phyloP scores from a whole-genome alignment of 2,329 filamentous ascomycete species.

The Claviceps maximensis region DNA sequence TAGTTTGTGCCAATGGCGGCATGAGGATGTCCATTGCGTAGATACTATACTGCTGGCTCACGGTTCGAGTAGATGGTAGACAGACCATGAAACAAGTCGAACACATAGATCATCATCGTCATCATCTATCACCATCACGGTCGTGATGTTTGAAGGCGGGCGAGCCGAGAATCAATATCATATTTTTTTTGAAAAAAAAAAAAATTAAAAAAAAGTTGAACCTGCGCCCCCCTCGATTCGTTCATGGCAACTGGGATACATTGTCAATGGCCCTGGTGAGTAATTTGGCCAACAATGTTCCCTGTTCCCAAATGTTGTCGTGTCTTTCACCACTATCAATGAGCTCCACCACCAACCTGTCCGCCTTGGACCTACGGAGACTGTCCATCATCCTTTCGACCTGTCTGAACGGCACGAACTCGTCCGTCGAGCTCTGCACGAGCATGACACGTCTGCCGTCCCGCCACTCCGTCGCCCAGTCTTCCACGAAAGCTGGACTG shows the following conservation, averaged over 20 bases:
- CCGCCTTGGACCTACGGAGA: neutral
- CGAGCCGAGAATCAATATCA: neutral
- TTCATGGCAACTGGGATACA: neutral
- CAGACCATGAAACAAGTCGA: too few species aligned
- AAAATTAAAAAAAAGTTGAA: too few species aligned
- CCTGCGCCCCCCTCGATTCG: neutral
- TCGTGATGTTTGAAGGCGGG: neutral
- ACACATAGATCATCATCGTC: too few species aligned
- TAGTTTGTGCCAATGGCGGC: conserved; percentile 57
- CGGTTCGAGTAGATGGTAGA: too few species aligned
- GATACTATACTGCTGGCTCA: neutral
- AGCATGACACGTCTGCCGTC: conserved; percentile 5
- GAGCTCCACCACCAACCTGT: neutral
- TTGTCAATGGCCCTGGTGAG: neutral
- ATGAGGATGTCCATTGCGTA: conserved; percentile 26
- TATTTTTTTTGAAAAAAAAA: neutral
- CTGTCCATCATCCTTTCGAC: conserved; percentile 4
- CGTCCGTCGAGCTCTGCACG: conserved; percentile 7
- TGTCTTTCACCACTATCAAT: conserved; percentile 1
- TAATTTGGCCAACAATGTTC: conserved; percentile 1
- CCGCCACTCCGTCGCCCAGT: conserved; percentile 7
- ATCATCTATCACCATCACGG: too few species aligned
- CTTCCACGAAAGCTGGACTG: conserved; percentile 21
- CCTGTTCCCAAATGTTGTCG: conserved; percentile 2
- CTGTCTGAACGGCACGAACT: conserved; percentile 6